Conservation (phyloP, 1,284 basidiomycete species). For the Tausonia pullulans region DNA sequence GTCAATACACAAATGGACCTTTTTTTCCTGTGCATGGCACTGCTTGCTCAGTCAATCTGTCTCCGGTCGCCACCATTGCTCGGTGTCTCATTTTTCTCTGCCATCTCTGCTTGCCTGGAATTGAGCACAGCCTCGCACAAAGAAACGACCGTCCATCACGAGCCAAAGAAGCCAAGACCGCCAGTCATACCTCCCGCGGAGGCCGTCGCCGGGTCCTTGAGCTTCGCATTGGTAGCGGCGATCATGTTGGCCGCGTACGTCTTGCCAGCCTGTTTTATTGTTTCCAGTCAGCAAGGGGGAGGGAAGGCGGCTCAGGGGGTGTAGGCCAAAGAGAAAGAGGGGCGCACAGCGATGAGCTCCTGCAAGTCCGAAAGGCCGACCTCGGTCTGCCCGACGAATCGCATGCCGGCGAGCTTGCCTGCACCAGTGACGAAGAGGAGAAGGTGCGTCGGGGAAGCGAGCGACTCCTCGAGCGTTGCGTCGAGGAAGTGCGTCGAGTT, state of each 20-base stretch:
- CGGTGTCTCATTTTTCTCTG: no score
- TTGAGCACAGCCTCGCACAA: no score
- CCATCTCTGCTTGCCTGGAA: no score
- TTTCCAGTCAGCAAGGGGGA: background rate
- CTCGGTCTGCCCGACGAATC: slow-evolving; percentile 8
- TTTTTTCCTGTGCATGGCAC: no score
- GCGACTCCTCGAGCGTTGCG: slow-evolving; percentile 54
- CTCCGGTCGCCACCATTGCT: no score
- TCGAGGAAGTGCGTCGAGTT: slow-evolving; percentile 51
- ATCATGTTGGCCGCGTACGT: slow-evolving; percentile 9
- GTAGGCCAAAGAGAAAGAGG: background rate
- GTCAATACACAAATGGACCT: no score
- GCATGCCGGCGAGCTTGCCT: slow-evolving; percentile 2
- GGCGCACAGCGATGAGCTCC: slow-evolving; percentile 8
- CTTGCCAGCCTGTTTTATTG: slow-evolving; percentile 7
- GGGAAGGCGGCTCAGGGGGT: background rate
- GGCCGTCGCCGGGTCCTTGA: background rate
- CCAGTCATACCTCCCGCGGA: slow-evolving; percentile 3
- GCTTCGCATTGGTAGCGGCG: slow-evolving; percentile 9
- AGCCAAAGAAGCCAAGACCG: slow-evolving; percentile 13
- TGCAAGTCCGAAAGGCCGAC: slow-evolving; percentile 2
- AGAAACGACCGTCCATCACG: background rate
- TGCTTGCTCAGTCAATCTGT: no score
- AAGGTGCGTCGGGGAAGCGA: slow-evolving; percentile 42
- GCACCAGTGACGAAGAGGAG: slow-evolving; percentile 46